Evolutionary conservation across 1,139 yeast species (phyloP).

Genomic region (Lodderomyces elongisporus): DNA sequence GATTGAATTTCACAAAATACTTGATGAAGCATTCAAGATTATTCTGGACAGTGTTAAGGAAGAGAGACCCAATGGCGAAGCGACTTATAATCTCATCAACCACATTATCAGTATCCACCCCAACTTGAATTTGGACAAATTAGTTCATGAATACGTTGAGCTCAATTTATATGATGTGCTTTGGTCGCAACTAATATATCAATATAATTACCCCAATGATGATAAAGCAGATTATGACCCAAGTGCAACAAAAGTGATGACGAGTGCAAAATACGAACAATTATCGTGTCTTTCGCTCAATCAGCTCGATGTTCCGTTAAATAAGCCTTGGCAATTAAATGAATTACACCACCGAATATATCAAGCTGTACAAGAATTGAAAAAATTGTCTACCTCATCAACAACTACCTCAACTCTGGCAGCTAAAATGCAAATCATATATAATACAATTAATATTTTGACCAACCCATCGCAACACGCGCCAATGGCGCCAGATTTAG

Average conservation of each 20-base stretch:
- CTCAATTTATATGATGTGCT: constrained; percentile 57
- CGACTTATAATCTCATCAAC: constrained; percentile 28
- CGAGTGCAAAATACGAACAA: constrained; percentile 32
- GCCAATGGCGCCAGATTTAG: constrained; percentile 12
- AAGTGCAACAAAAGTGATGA: constrained; percentile 26
- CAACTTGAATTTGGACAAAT: constrained; percentile 46
- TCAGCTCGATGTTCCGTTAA: constrained; percentile 61
- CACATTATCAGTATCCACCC: constrained; percentile 34
- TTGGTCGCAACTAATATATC: constrained; percentile 50
- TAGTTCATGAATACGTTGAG: constrained; percentile 69
- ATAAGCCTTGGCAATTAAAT: constrained; percentile 36
- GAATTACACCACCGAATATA: constrained; percentile 45
- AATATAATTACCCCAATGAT: constrained; percentile 30
- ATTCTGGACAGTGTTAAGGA: constrained; percentile 39
- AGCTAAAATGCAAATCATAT: constrained; percentile 51
- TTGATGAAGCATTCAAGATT: constrained; percentile 35
- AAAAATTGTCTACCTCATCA: constrained; percentile 42
- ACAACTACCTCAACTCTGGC: constrained; percentile 45
- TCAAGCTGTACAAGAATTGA: constrained; percentile 52
- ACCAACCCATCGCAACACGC: constrained; percentile 22
- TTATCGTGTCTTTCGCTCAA: constrained; percentile 58
- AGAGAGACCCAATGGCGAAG: constrained; percentile 34
- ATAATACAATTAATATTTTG: constrained; percentile 50
- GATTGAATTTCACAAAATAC: constrained; percentile 29
- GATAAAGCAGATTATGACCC: constrained; percentile 25